A percentile compares a stretch with the other conserved stretches of the same genome.
These are phyloP conservation scores for Claviceps monticola DNA, from an alignment of 2,329 filamentous ascomycete species.

Conservation along the genomic window DNA sequence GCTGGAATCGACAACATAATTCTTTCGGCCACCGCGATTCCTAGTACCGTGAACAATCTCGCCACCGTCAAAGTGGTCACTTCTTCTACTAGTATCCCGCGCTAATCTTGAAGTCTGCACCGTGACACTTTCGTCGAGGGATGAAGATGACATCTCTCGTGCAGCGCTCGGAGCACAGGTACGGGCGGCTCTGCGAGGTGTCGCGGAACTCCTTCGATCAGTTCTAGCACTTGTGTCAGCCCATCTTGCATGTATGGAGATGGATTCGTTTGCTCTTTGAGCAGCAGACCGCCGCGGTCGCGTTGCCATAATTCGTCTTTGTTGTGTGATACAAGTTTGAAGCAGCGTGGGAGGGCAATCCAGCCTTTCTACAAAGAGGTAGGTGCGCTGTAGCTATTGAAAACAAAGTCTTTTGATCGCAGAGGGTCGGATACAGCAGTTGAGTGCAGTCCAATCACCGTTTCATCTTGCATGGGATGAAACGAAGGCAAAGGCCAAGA, in stretches of 20 bases:
- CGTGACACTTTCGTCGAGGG: constrained; percentile 34
- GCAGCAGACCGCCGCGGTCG: constrained; percentile 33
- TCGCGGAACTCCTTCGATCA: constrained; percentile 29
- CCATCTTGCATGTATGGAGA: constrained; percentile 27
- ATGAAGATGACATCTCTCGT: constrained; percentile 32
- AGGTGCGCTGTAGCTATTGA: background rate
- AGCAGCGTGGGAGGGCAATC: background rate
- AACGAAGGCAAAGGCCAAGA: background rate
- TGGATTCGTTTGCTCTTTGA: constrained; percentile 27
- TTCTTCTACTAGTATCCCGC: constrained; percentile 22
- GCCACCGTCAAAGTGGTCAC: constrained; percentile 27
- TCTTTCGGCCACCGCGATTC: constrained; percentile 43
- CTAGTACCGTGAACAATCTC: constrained; percentile 37
- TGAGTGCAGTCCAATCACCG: background rate
- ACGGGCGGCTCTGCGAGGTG: constrained; percentile 37
- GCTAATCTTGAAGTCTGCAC: constrained; percentile 39
- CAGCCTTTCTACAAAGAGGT: background rate
- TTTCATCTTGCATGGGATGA: background rate
- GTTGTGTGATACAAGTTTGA: background rate
- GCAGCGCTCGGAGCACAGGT: constrained; percentile 27
- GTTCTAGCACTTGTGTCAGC: constrained; percentile 24
- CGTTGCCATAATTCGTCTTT: constrained; percentile 25
- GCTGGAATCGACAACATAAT: constrained; percentile 44
- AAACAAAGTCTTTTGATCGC: background rate
- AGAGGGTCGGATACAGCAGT: background rate